Conservation (phyloP, 176 grass and related monocot species). For the Pontederia crassipes region DNA sequence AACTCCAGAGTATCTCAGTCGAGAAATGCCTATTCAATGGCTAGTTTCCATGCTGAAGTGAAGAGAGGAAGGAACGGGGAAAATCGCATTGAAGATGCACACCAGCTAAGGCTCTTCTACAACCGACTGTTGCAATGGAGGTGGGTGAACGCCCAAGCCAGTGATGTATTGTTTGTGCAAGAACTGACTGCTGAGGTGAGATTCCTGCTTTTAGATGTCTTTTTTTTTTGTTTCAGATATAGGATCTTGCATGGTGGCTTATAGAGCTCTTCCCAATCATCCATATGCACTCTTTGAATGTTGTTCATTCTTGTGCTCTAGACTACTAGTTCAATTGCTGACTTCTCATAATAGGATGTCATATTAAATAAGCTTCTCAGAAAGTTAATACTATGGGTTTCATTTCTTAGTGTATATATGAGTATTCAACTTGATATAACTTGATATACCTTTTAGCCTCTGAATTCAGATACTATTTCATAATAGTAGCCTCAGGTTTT, state of each 20-base stretch:
- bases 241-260: not conserved
- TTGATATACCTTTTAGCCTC: too few species aligned
- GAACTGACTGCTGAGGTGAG: slow-evolving; percentile 4
- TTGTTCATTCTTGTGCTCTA: too few species aligned
- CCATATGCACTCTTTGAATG: too few species aligned
- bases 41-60: not conserved
- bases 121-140: slow-evolving; percentile 5
- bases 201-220: not conserved
- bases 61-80: slow-evolving; percentile 11
- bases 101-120: slow-evolving; percentile 1
- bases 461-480: too few species aligned
- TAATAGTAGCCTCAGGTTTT: too few species aligned
- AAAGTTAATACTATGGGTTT: too few species aligned
- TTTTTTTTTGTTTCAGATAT: not conserved
- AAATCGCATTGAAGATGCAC: slow-evolving; percentile 5
- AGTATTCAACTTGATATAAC: too few species aligned
- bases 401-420: too few species aligned
- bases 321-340: too few species aligned
- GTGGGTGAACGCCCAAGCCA: slow-evolving; percentile 1
- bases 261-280: not conserved
- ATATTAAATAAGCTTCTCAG: too few species aligned
- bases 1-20: not conserved
- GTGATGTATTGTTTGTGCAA: not conserved
- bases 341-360: too few species aligned
- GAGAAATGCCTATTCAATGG: not conserved